Evolutionary conservation across 2,329 filamentous ascomycete species (phyloP), one percentile per base, ranked within the genome.

Genomic region (Hypoxylon sp.): DNA sequence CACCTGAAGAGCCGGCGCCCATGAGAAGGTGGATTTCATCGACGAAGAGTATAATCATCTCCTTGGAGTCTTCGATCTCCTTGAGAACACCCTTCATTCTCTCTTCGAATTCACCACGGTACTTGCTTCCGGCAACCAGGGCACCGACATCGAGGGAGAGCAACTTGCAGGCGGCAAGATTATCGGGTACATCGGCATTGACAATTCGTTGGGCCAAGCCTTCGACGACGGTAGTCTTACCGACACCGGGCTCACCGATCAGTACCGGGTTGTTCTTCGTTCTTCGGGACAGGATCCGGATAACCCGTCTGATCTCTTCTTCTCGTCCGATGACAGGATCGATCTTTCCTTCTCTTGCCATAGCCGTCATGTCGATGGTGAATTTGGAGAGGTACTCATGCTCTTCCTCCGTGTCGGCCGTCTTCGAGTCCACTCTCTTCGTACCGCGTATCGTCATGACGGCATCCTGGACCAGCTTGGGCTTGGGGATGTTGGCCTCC

Each of bases 181-280:
- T 98, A 78, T 97, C 94, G 36, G 96, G 96, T 2, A 99, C 94
- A 84, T 99, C 96, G 65, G 93, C 90, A 77, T 98, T 97, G 83
- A 98, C 94, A 68, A 99, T 98, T 56, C 96, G 91, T 79, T 94
- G 93, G 30, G 96, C 96, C 65, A 99, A 86, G 75, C 96, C 96
- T 83, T 99, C 96, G 53, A 98, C 94, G 62, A 99, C 94, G 4
- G 96, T 98, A 3, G 96, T 99, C 85, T 99, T 99, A 78, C 96
- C 96, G 23, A 98, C 96, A 90, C 96, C 96, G 36, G 96, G 95
- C 78, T 98, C 94, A 83, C 96, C 96, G 72, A 99, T 98, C 72
- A 99, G 88, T 52, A 98, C 95, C 1, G 96, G 96, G 81, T 99
- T 99, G 86, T 99, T 98, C 87, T 98, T 98, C 68, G 95, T 98